phyloP scores from a whole-genome alignment of 495 filamentous ascomycete species.

The Amorphotheca resinae region DNA sequence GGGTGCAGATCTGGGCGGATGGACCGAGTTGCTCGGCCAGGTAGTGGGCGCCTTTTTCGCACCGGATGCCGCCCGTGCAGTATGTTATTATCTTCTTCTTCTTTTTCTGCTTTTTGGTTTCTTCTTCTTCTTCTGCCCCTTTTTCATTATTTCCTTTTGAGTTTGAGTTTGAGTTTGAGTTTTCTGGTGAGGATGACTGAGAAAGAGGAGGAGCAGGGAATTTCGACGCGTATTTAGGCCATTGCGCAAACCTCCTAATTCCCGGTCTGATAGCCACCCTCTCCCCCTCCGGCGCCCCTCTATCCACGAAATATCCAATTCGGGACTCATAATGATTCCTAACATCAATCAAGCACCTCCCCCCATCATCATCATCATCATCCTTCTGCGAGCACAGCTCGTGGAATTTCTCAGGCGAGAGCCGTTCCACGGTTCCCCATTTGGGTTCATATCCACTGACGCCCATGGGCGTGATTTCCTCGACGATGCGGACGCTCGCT shows the following conservation, averaged over 20 bases:
- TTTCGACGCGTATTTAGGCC: conserved; percentile 16
- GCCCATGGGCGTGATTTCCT: conserved; percentile 21
- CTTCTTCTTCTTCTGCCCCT: neutral
- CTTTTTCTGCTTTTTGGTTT: neutral
- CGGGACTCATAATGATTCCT: conserved; percentile 22
- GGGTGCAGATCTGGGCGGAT: conserved; percentile 13
- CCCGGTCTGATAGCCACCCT: conserved; percentile 12
- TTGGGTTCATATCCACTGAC: conserved; percentile 15
- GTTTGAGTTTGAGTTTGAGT: neutral
- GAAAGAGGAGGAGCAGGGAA: neutral
- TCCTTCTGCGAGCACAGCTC: neutral
- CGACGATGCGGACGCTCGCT: conserved; percentile 7
- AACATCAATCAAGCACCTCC: conserved; percentile 16
- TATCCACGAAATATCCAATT: conserved; percentile 20
- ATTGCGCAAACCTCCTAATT: conserved; percentile 20
- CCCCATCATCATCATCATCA: neutral
- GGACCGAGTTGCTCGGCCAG: conserved; percentile 9
- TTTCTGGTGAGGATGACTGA: neutral
- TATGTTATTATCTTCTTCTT: conserved; percentile 11
- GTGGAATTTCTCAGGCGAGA: conserved; percentile 18
- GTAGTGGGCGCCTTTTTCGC: conserved; percentile 19
- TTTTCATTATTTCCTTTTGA: neutral
- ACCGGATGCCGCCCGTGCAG: conserved; percentile 21
- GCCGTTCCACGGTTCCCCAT: conserved; percentile 12
- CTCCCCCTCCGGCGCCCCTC: conserved; percentile 1